Evolutionary conservation across 164 flowering plant genomes (phyloP).

Genomic region (Buxus sempervirens): DNA sequence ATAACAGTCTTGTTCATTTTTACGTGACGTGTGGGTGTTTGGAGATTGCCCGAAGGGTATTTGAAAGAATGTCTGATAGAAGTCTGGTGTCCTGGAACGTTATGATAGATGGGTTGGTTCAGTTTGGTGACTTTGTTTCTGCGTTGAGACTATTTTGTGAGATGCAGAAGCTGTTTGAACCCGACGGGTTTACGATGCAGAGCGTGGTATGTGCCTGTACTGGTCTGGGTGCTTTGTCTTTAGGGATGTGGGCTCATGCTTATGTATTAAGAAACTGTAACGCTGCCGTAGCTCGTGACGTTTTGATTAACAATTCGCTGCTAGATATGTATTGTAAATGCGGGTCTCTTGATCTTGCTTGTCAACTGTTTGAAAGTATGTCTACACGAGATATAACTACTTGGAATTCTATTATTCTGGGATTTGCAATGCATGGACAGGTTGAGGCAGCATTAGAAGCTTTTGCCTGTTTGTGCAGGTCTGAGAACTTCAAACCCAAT

Average conservation of each 20-base stretch:
- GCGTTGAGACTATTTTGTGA: slow-evolving; percentile 48
- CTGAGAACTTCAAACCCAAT: slow-evolving; percentile 19
- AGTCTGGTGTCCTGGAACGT: slow-evolving; percentile 74
- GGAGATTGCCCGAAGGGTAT: slow-evolving; percentile 41
- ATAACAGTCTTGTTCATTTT: slow-evolving; percentile 70
- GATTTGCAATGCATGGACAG: background rate
- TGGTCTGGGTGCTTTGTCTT: slow-evolving; percentile 48
- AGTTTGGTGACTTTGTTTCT: slow-evolving; percentile 45
- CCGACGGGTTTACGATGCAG: slow-evolving; percentile 65
- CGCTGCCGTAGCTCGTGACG: slow-evolving; percentile 27
- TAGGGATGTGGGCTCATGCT: slow-evolving; percentile 81
- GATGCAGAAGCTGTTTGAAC: slow-evolving; percentile 45
- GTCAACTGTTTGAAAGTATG: slow-evolving; percentile 37
- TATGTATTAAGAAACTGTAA: slow-evolving; percentile 41
- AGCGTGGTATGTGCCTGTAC: slow-evolving; percentile 62
- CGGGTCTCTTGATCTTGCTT: slow-evolving; percentile 53
- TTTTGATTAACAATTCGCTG: slow-evolving; percentile 47
- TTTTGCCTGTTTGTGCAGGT: background rate
- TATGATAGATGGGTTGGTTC: slow-evolving; percentile 57
- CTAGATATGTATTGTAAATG: slow-evolving; percentile 78
- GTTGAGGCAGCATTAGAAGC: background rate
- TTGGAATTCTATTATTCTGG: background rate
- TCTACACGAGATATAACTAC: background rate
- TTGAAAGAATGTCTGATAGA: slow-evolving; percentile 57
- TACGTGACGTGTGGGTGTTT: slow-evolving; percentile 53